Evolutionary conservation across 176 grass and related monocot genomes (phyloP).

Genomic region (Hsuehochloa calcarea): DNA sequence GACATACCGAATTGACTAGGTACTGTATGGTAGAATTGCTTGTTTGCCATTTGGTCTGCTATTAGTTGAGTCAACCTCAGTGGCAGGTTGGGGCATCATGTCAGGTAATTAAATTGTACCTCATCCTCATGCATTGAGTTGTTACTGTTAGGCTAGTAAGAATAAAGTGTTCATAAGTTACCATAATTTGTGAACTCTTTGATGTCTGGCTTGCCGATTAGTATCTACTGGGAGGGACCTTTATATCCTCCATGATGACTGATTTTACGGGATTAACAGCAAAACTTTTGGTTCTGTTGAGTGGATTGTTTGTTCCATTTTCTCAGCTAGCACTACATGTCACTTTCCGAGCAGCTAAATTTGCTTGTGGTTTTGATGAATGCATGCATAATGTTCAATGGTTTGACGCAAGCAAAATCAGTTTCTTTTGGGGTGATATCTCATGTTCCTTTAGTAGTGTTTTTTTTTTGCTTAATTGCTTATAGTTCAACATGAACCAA

Average conservation of each 20-base stretch:
- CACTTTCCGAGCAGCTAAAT: neutral
- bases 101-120: conserved; percentile 10
- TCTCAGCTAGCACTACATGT: neutral
- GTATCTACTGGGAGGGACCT: neutral
- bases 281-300: neutral
- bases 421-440: neutral
- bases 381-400: neutral
- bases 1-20: neutral
- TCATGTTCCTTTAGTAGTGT: conserved; percentile 8
- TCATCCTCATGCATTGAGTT: neutral
- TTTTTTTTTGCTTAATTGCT: conserved; percentile 1
- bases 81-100: conserved; percentile 5
- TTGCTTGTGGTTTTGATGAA: conserved; percentile 2
- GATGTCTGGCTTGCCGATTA: conserved; percentile 7
- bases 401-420: conserved; percentile 23
- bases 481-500: conserved; percentile 22
- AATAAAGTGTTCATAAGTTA: neutral
- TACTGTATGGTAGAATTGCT: conserved; percentile 22
- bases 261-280: neutral
- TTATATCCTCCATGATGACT: neutral
- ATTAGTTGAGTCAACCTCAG: neutral
- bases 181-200: conserved; percentile 16
- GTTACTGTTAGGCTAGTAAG: conserved; percentile 11
- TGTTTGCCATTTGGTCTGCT: neutral
- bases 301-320: neutral